phyloP scores from a whole-genome alignment of 768 basidiomycete species.

The Boletales sp. region DNA sequence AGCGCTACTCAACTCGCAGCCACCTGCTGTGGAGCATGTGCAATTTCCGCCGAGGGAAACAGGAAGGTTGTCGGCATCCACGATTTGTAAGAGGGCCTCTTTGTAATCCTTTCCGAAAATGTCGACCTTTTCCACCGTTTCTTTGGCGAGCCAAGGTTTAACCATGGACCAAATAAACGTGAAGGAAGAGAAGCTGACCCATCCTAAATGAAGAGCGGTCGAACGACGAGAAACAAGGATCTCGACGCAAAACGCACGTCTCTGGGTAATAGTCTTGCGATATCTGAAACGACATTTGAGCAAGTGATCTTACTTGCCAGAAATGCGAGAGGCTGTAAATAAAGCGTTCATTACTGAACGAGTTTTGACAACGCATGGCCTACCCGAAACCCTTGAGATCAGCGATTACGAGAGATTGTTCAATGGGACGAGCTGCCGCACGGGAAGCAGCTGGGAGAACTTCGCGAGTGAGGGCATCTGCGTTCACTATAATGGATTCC shows the following conservation, averaged over 20 bases:
- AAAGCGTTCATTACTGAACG: neutral
- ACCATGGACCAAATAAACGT: constrained; percentile 68
- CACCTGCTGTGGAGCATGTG: constrained; percentile 50
- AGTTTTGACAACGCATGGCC: constrained; percentile 13
- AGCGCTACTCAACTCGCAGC: constrained; percentile 59
- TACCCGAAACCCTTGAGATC: constrained; percentile 72
- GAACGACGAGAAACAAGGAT: neutral
- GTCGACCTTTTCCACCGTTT: constrained; percentile 65
- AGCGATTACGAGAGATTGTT: constrained; percentile 58
- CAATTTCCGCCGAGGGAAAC: constrained; percentile 61
- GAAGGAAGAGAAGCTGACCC: constrained; percentile 69
- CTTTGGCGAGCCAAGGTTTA: constrained; percentile 71
- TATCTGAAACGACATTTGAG: constrained; percentile 60
- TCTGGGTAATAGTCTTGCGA: constrained; percentile 81
- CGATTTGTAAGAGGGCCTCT: constrained; percentile 50
- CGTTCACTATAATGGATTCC: constrained; percentile 61
- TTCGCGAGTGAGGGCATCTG: constrained; percentile 62
- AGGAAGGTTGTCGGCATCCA: constrained; percentile 66
- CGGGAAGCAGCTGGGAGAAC: constrained; percentile 62
- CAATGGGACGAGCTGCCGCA: constrained; percentile 49
- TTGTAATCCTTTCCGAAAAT: constrained; percentile 62
- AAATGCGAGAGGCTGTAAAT: constrained; percentile 55
- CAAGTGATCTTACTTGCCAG: constrained; percentile 73
- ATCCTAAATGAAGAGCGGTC: constrained; percentile 42
- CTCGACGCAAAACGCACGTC: constrained; percentile 44